Conservation (phyloP, 2,329 filamentous ascomycete genomes). For the Pseudonectria buxi region DNA sequence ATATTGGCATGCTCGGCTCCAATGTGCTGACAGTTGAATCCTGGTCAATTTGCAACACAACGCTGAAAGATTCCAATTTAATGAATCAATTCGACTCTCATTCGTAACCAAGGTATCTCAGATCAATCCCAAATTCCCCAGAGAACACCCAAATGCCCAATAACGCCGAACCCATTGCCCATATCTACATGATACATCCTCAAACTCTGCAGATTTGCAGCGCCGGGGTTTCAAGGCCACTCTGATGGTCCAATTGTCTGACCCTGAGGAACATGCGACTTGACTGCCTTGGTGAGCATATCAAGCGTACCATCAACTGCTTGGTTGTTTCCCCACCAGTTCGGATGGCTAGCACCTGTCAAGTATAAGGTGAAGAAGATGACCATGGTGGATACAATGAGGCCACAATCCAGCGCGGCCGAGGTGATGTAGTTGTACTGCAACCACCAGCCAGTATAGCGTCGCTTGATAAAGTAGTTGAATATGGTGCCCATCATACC, state of each 20-base stretch:
- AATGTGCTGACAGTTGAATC: no score
- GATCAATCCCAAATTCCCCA: conserved; percentile 10
- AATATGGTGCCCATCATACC: conserved; percentile 60
- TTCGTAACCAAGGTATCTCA: conserved; percentile 23
- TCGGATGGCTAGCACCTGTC: conserved; percentile 46
- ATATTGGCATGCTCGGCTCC: no score
- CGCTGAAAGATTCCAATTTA: no score
- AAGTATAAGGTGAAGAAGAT: conserved; percentile 64
- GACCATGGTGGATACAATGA: conserved; percentile 59
- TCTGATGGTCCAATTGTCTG: conserved; percentile 45
- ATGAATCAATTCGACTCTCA: no score
- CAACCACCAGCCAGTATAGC: conserved; percentile 67
- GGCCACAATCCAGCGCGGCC: conserved; percentile 62
- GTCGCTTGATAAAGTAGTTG: conserved; percentile 60
- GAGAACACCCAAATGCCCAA: conserved; percentile 11
- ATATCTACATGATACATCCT: no score
- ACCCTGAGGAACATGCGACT: conserved; percentile 33
- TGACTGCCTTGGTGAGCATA: conserved; percentile 41
- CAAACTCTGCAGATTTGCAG: no score
- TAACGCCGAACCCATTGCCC: conserved; percentile 12
- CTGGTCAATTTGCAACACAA: no score
- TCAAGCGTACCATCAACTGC: conserved; percentile 34
- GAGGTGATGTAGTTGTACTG: conserved; percentile 73
- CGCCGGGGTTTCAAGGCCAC: conserved; percentile 41
- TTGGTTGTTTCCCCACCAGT: conserved; percentile 62